Conservation (phyloP, 169 alveolate genomes). For the Plasmodium malariae region DNA sequence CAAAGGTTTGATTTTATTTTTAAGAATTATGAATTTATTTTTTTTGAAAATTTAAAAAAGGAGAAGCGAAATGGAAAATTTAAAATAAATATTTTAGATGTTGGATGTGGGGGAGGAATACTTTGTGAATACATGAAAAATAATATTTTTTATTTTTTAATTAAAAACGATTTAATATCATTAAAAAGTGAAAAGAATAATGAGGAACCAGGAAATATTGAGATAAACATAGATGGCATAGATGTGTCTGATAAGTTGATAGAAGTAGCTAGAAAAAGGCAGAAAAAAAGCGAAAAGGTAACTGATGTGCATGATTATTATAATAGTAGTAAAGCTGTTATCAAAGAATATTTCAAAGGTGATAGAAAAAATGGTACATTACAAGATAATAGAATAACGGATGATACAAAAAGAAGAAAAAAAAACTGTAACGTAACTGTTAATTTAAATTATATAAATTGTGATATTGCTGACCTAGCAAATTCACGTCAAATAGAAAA, state of each 20-base stretch:
- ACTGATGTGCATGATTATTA: background rate
- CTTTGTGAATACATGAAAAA: constrained; percentile 44
- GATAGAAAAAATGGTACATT: background rate
- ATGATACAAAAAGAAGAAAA: background rate
- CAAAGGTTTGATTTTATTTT: constrained; percentile 31
- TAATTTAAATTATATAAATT: constrained; percentile 19
- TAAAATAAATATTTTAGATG: constrained; percentile 31
- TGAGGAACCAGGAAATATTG: background rate
- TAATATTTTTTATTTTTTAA: constrained; percentile 32
- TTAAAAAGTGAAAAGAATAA: background rate
- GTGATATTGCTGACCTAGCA: constrained; percentile 27
- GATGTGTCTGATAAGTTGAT: constrained; percentile 38
- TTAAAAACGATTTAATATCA: background rate
- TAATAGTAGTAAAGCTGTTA: background rate
- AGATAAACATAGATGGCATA: constrained; percentile 40
- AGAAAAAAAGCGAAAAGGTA: background rate
- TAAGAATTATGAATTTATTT: constrained; percentile 45
- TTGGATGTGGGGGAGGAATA: constrained; percentile 68
- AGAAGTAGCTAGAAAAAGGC: constrained; percentile 23
- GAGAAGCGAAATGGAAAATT: background rate
- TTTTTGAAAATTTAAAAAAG: constrained; percentile 17
- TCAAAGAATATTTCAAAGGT: background rate
- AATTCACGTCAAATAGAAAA: background rate
- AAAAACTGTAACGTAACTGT: background rate
- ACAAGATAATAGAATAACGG: background rate